Base-by-base conservation (phyloP, 345 rosid species). In the Euphorbia tirucalli region DNA sequence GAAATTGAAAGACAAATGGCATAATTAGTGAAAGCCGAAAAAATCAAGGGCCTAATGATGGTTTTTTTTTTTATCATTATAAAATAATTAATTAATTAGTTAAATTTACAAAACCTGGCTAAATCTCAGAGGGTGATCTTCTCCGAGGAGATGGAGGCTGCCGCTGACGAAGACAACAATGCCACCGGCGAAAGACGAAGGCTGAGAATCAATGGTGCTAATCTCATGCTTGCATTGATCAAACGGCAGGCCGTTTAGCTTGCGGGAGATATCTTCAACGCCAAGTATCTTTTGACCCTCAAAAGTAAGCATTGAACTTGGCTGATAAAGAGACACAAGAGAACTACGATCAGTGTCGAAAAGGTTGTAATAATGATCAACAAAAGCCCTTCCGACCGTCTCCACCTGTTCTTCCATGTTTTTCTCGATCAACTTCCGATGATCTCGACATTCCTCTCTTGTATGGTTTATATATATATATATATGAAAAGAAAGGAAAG, bases 141-240 rank as follows among this genome's bases (percentile, higher is more conserved):
- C 97, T 18, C 87, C 97, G 0, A 85, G 77, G 81, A 93, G 75
- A 3, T 82, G 87, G 70, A 93, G 82, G 77, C 92, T 80, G 61
- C 98, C 97, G 19, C 95, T 90, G 72, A 90, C 98, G 35, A 93
- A 85, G 57, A 93, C 86, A 7, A 93, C 63, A 7, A 90, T 80
- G 81, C 92, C 87, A 0, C 90, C 96, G 0, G 79, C 63, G 15
- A 80, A 46, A 28, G 92, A 77, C n/a, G 92, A 86, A 0, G 91
- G 85, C 83, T 90, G 98, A 0, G 89, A 81, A 71, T 93, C 97
- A 3, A 88, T 72, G 74, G 93, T 90, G 88, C 90, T 85, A 76
- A 91, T 74, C 22, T 58, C 46, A 75, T 88, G 98, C 14, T 77
- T 87, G 69, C 93, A 87, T 25, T 84, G 87, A 71, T 89, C 90